Base-by-base conservation (phyloP, 2,329 filamentous ascomycete genomes). In the Parascedosporium putredinis region DNA sequence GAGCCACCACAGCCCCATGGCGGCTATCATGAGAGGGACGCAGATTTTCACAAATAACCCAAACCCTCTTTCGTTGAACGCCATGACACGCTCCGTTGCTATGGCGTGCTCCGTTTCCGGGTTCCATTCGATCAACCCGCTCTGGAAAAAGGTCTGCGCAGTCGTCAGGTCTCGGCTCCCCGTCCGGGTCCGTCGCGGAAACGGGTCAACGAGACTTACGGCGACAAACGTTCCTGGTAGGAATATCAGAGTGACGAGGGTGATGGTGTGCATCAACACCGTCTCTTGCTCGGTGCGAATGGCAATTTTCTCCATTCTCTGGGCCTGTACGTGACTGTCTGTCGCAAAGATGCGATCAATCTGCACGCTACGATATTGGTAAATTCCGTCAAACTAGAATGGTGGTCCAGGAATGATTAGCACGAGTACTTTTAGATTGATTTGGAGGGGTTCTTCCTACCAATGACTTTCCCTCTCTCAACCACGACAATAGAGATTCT, bases 141-240 rank as follows among this genome's bases (percentile, higher is more conserved):
- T 44, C 8, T 27, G 20, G 24, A 44, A 44, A 23, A 44, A 23
- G 10, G 40, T 44, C 40, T 44, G 40, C 24, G 10, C 40, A 44
- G 12, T 5, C 10, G 20, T 44, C 23, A 44, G 40, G 20, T 23
- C 40, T 20, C n/a, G 20, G 20, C 7, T 44, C 40, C 12, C 24
- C 24, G 1, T 24, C 12, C 18, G n/a, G 14, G n/a, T 18, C 20
- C 12, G 23, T 12, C 40, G 12, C 22, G 8, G 40, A 4, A 16
- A 23, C n/a, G 20, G 20, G 14, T 8, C 18, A 14, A 12, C 9
- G 14, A 27, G 20, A 10, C 40, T 44, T 44, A 44, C 40, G 24
- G 40, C 40, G 20, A 44, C 9, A 44, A 44, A 44, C n/a, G 40
- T 44, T 24, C 40, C 40, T 14, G 40, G 40, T n/a, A 44, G 40